Conservation (phyloP, 2,329 filamentous ascomycete species). For the Periconia macrospinosa region DNA sequence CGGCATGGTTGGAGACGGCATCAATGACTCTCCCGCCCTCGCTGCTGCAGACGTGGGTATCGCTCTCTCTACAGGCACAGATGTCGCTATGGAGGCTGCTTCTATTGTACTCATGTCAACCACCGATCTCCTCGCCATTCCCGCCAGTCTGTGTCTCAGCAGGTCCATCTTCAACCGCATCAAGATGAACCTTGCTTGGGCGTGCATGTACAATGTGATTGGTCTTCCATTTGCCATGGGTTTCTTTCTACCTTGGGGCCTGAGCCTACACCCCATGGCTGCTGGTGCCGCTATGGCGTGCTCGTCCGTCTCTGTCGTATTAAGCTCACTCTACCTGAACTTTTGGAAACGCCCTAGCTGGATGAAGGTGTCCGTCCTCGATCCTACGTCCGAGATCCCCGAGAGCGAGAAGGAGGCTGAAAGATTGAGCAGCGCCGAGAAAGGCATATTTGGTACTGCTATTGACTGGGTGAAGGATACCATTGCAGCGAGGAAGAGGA, state of each 20-base stretch:
- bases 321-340: conserved; percentile 79
- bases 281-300: conserved; percentile 92
- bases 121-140: conserved; percentile 89
- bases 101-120: conserved; percentile 95
- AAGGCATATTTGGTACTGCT: conserved; percentile 22
- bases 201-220: conserved; percentile 87
- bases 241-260: conserved; percentile 85
- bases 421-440: conserved; percentile 16
- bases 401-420: conserved; percentile 31
- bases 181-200: conserved; percentile 90
- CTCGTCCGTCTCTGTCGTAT: conserved; percentile 86
- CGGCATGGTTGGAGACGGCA: conserved; percentile 95
- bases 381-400: conserved; percentile 43
- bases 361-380: conserved; percentile 75
- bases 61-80: conserved; percentile 87
- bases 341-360: conserved; percentile 82
- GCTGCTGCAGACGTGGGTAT: conserved; percentile 93
- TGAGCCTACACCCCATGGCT: conserved; percentile 88
- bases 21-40: conserved; percentile 96
- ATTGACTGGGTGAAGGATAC: conserved; percentile 34
- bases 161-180: conserved; percentile 87
- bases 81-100: conserved; percentile 96
- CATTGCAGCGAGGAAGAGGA: conserved; percentile 39
- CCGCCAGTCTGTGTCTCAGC: conserved; percentile 79
- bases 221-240: conserved; percentile 97